A percentile compares a stretch with the other conserved stretches of the same genome.
phyloP scores from a whole-genome alignment of 2,329 filamentous ascomycete genomes.

The Metarhizium rileyi region DNA sequence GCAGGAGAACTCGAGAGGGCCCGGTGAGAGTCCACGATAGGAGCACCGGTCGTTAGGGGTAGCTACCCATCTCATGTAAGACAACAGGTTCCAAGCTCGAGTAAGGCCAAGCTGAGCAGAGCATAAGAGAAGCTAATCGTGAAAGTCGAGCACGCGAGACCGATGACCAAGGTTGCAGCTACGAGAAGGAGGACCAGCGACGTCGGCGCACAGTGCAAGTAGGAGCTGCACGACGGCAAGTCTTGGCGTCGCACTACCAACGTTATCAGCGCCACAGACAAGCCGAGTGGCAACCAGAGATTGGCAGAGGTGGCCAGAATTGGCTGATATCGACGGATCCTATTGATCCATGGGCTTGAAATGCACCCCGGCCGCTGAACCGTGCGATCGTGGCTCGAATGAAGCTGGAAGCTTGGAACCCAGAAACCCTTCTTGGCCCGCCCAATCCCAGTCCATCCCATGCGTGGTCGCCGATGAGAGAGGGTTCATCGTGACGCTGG shows the following conservation, averaged over 20 bases:
- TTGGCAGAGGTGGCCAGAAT: no score
- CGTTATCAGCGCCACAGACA: constrained; percentile 1
- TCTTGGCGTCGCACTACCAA: constrained; percentile 6
- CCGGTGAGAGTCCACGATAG: no score
- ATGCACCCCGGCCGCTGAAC: neutral
- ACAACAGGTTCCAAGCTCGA: no score
- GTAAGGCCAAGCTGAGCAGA: neutral
- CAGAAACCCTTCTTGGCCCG: neutral
- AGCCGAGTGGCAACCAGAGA: neutral
- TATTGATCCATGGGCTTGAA: neutral
- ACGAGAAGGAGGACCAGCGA: no score
- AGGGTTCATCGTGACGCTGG: neutral
- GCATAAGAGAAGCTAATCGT: neutral
- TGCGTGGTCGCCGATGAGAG: neutral
- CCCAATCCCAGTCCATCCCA: neutral
- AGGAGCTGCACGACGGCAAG: neutral
- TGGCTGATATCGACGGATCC: neutral
- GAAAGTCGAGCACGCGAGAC: neutral
- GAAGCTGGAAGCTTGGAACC: neutral
- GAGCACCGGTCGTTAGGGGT: no score
- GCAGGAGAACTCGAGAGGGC: neutral
- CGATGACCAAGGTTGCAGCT: no score
- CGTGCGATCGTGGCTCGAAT: neutral
- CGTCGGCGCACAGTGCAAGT: constrained; percentile 1
- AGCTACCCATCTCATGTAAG: no score